Conservation (phyloP, 176 grass and related monocot genomes). For the Secale cereale region DNA sequence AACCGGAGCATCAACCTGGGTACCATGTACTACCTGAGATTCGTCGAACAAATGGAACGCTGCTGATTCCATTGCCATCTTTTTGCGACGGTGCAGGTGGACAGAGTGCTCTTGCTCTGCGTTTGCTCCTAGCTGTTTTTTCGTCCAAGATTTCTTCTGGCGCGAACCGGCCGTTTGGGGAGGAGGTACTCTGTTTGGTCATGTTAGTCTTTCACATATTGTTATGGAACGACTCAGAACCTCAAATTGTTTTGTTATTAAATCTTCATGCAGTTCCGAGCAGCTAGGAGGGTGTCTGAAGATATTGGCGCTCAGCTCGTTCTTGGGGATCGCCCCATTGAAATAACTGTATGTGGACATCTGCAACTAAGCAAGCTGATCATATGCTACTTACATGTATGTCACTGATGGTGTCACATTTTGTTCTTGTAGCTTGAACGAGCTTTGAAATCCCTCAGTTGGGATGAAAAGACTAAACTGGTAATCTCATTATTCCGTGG, state of each 20-base stretch:
- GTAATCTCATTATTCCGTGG: slow-evolving; percentile 62
- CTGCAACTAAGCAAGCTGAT: neutral
- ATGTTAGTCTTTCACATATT: neutral
- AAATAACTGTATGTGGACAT: slow-evolving; percentile 72
- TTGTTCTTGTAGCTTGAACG: slow-evolving; percentile 72
- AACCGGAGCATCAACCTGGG: slow-evolving; percentile 86
- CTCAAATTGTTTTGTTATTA: neutral
- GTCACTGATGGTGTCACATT: neutral
- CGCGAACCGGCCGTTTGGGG: slow-evolving; percentile 71
- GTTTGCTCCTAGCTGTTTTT: slow-evolving; percentile 84
- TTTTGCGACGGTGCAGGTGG: slow-evolving; percentile 52
- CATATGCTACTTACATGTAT: neutral
- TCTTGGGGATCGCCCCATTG: slow-evolving; percentile 92
- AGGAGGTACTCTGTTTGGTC: slow-evolving; percentile 49
- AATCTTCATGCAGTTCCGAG: slow-evolving; percentile 58
- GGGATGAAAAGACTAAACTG: slow-evolving; percentile 64
- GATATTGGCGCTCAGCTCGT: slow-evolving; percentile 91
- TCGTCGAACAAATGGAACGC: neutral
- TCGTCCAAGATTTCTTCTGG: slow-evolving; percentile 83
- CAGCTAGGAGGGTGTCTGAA: slow-evolving; percentile 80
- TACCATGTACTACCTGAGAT: neutral
- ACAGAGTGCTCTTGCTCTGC: slow-evolving; percentile 85
- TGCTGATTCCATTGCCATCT: neutral
- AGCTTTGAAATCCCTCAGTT: slow-evolving; percentile 83
- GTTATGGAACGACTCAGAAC: neutral